These are phyloP conservation scores for Colletotrichum sp. DNA, from an alignment of 2,329 filamentous ascomycete genomes.

Conservation along the genomic window DNA sequence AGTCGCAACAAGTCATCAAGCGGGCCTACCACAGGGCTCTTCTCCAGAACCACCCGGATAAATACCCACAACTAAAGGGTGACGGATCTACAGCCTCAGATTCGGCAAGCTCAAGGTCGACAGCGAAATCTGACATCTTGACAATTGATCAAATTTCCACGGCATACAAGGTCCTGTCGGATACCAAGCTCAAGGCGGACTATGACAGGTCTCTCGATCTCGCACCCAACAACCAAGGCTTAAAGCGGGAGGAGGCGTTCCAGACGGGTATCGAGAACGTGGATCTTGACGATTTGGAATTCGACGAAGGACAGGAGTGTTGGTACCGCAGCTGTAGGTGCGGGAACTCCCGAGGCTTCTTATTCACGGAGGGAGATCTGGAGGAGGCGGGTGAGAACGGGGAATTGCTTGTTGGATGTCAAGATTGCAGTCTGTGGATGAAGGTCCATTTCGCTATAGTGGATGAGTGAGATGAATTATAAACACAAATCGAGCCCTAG, in stretches of 20 bases:
- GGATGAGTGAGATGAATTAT: slow-evolving; percentile 22
- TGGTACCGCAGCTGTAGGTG: slow-evolving; percentile 69
- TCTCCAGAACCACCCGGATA: slow-evolving; percentile 71
- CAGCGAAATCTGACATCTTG: slow-evolving; percentile 32
- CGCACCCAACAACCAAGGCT: slow-evolving; percentile 28
- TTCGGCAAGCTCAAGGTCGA: slow-evolving; percentile 12
- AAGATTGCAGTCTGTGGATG: slow-evolving; percentile 71
- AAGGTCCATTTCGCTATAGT: slow-evolving; percentile 67
- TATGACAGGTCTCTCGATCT: slow-evolving; percentile 59
- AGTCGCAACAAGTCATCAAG: slow-evolving; percentile 57
- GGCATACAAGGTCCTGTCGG: slow-evolving; percentile 63
- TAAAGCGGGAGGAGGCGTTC: slow-evolving; percentile 37
- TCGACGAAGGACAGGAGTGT: slow-evolving; percentile 47
- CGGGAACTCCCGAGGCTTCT: slow-evolving; percentile 66
- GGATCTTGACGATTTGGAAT: slow-evolving; percentile 69
- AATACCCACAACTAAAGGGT: slow-evolving; percentile 33
- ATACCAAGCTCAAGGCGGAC: slow-evolving; percentile 48
- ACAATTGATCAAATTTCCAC: slow-evolving; percentile 69
- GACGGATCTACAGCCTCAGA: neutral
- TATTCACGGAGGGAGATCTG: slow-evolving; percentile 63
- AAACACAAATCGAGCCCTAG: neutral
- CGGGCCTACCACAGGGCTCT: slow-evolving; percentile 69
- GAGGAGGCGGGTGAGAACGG: slow-evolving; percentile 63
- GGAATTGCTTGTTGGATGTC: slow-evolving; percentile 68
- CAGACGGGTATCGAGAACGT: slow-evolving; percentile 67